phyloP scores from a whole-genome alignment of 139 green algal species.

The Closterium sp. region DNA sequence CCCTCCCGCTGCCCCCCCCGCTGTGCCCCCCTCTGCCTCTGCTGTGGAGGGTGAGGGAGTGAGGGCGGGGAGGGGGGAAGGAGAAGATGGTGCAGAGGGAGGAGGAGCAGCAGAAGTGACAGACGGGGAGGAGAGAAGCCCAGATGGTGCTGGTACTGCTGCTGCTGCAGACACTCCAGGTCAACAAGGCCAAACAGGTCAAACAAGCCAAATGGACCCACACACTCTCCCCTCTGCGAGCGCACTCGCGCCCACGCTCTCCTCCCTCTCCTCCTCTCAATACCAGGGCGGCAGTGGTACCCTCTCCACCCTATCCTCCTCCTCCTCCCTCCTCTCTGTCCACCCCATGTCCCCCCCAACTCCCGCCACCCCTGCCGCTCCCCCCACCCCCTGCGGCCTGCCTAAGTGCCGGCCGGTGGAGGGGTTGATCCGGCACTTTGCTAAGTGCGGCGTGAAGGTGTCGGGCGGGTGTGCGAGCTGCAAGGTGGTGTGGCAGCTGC shows the following conservation, averaged over 20 bases:
- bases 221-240: not conserved
- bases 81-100: not conserved
- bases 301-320: not conserved
- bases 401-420: not conserved
- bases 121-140: not conserved
- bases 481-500: not conserved
- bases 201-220: not conserved
- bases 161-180: not conserved
- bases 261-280: not conserved
- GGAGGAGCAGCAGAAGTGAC: not conserved
- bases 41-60: not conserved
- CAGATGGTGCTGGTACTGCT: not conserved
- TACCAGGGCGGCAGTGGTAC: not conserved
- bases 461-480: not conserved
- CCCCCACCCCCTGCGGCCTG: not conserved
- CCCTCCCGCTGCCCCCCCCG: not conserved
- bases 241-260: not conserved
- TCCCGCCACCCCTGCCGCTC: not conserved
- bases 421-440: not conserved
- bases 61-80: not conserved
- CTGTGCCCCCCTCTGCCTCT: not conserved
- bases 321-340: not conserved
- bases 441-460: not conserved
- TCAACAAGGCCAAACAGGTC: not conserved
- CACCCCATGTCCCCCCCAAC: not conserved